phyloP scores from a whole-genome alignment of 1,139 yeast species.

The Sugiyamaella paludigena region DNA sequence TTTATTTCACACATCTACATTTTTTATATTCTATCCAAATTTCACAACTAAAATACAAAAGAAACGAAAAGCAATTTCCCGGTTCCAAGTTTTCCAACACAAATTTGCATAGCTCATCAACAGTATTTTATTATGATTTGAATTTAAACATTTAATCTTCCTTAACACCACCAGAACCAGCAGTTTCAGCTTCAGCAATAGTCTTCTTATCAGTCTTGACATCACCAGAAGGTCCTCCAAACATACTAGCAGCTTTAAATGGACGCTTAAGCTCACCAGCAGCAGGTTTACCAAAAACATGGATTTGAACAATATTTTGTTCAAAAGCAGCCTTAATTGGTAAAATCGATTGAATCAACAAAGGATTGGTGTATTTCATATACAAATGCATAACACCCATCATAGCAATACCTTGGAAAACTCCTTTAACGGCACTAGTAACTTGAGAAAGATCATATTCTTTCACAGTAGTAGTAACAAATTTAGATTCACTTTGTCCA shows the following conservation, averaged over 20 bases:
- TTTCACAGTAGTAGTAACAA: slow-evolving; percentile 84
- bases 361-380: slow-evolving; percentile 97
- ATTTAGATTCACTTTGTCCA: slow-evolving; percentile 71
- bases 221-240: slow-evolving; percentile 61
- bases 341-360: slow-evolving; percentile 89
- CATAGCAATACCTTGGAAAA: slow-evolving; percentile 91
- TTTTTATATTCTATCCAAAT: too few species aligned
- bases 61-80: too few species aligned
- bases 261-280: slow-evolving; percentile 95
- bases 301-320: slow-evolving; percentile 88
- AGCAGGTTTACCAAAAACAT: slow-evolving; percentile 79
- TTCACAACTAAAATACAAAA: too few species aligned
- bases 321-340: slow-evolving; percentile 90
- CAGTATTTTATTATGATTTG: neutral
- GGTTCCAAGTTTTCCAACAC: too few species aligned
- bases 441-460: slow-evolving; percentile 92
- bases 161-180: slow-evolving; percentile 89
- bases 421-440: slow-evolving; percentile 70
- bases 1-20: too few species aligned
- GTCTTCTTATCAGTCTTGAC: slow-evolving; percentile 82
- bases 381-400: slow-evolving; percentile 98
- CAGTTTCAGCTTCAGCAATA: slow-evolving; percentile 77
- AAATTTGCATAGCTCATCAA: too few species aligned
- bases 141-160: slow-evolving; percentile 61
- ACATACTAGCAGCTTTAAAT: slow-evolving; percentile 82